Base-by-base conservation (phyloP, 2,329 filamentous ascomycete genomes). In the Dothideomycetidae sp. region DNA sequence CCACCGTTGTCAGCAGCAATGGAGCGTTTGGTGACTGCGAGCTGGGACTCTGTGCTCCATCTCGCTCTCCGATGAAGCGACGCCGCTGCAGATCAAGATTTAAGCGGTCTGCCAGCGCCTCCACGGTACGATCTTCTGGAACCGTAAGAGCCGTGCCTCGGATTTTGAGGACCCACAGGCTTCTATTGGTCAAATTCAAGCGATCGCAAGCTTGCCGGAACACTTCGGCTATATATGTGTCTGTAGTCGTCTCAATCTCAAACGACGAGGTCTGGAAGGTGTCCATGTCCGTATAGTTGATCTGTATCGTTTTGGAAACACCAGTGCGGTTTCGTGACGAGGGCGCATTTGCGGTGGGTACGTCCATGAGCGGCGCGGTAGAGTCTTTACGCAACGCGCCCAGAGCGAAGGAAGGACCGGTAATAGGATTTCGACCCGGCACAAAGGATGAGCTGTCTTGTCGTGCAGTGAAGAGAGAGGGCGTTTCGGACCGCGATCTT, bases 181-280 rank as follows among this genome's bases (percentile, higher is more conserved):
- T 78, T 61, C 85, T 84, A 54, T 90, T 83, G 36, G 36, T 29
- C 0, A 90, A 64, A 41, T 81, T 75, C 30, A 84, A 68, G 56
- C 81, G 82, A 29, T 76, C 72, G 54, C 82, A 90, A 2, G 82
- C 77, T 46, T 75, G 67, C 51, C 88, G 81, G 36, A 88, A 73
- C 17, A 90, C 74, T 54, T 90, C 81, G 30, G 79, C 81, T 31
- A 90, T 72, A 53, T 86, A 90, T 18, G 78, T 88, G 47, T 88
- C 81, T 0, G 80, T 84, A 0, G 79, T 86, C 31, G 83, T 81
- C 44, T 81, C 75, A 12, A 86, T 62, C 1, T 75, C 78, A 15
- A 83, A 70, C 61, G 76, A 74, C 50, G 79, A 78, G 0, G 61
- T 61, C n/a, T 79, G 78, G 32, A 81, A 73, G 2, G 52, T 53